phyloP scores from a whole-genome alignment of 331 rosid genomes.

The Telfairia occidentalis region DNA sequence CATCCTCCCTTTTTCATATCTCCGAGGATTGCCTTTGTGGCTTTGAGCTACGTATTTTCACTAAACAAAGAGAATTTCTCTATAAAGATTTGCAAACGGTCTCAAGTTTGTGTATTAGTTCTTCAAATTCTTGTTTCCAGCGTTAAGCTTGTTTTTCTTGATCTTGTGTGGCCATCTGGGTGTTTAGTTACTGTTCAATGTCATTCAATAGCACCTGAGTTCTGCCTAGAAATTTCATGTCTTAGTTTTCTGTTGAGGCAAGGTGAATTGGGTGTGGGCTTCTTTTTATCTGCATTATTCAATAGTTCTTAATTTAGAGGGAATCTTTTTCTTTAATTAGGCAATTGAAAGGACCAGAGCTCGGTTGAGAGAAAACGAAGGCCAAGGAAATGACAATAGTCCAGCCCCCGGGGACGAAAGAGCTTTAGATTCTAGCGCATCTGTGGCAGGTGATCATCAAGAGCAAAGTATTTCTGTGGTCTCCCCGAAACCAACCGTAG shows the following conservation, averaged over 20 bases:
- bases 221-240: neutral
- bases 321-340: conserved; percentile 20
- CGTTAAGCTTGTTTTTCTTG: neutral
- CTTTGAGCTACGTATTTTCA: neutral
- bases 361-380: conserved; percentile 36
- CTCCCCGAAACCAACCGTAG: conserved; percentile 29
- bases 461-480: conserved; percentile 17
- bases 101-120: neutral
- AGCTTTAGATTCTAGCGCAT: conserved; percentile 19
- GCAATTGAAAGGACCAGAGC: conserved; percentile 73
- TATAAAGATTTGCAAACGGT: neutral
- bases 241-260: neutral
- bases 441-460: conserved; percentile 26
- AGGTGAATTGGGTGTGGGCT: neutral
- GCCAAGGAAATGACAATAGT: conserved; percentile 24
- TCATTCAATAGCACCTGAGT: neutral
- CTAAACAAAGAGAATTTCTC: neutral
- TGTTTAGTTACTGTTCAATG: neutral
- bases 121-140: neutral
- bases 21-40: neutral
- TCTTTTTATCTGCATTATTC: neutral
- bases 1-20: neutral
- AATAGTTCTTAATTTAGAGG: neutral
- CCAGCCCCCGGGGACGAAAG: conserved; percentile 17
- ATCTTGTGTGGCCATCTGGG: neutral